Conservation (phyloP, 1,284 basidiomycete genomes). For the Puccinia horiana region DNA sequence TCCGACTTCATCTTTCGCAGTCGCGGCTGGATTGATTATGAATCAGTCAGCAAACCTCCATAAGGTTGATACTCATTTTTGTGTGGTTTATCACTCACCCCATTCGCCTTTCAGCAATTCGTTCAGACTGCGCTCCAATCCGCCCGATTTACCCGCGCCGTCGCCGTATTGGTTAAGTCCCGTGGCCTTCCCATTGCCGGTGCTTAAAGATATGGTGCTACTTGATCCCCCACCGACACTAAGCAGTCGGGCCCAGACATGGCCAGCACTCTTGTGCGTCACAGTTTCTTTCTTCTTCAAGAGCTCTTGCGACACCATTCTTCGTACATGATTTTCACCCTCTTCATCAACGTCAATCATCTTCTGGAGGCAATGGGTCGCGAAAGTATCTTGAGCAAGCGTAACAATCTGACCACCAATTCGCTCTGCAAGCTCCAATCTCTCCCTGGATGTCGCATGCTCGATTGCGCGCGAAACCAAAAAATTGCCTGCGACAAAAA, state of each 20-base stretch:
- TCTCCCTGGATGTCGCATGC: conserved; percentile 44
- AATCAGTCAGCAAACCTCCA: background rate
- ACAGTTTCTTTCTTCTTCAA: conserved; percentile 50
- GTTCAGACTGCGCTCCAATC: conserved; percentile 40
- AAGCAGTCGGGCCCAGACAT: conserved; percentile 48
- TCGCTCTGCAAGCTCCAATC: conserved; percentile 39
- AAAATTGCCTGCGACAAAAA: conserved; percentile 35
- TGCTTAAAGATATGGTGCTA: conserved; percentile 35
- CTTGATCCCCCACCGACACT: conserved; percentile 47
- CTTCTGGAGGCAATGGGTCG: conserved; percentile 49
- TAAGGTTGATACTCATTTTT: background rate
- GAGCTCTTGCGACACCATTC: conserved; percentile 47
- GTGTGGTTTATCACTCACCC: conserved; percentile 26
- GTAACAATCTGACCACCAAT: conserved; percentile 45
- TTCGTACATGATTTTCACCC: conserved; percentile 36
- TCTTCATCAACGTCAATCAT: conserved; percentile 51
- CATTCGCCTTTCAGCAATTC: conserved; percentile 48
- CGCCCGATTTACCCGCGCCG: conserved; percentile 40
- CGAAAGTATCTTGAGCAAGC: conserved; percentile 48
- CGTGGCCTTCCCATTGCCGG: conserved; percentile 22
- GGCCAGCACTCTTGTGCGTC: conserved; percentile 50
- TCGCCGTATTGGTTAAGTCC: conserved; percentile 47
- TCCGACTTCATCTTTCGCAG: conserved; percentile 49
- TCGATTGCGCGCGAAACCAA: conserved; percentile 50
- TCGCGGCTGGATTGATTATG: conserved; percentile 24